A percentile compares a stretch with the other conserved stretches of the same genome.
phyloP scores from a whole-genome alignment of 306 rosid genomes.

The Fagus crenata region DNA sequence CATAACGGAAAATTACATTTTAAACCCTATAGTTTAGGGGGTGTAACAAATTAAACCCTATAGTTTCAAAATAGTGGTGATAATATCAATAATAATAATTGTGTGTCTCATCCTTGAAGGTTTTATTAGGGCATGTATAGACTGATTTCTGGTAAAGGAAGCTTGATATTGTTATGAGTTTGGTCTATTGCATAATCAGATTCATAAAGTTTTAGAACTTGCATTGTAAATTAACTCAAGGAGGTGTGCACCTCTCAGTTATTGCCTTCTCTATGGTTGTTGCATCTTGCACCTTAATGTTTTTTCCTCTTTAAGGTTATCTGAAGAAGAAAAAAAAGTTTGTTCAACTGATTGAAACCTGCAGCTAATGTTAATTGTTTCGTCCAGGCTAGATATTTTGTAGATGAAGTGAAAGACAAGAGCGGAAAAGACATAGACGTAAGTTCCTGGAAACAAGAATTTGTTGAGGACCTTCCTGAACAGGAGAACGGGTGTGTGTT shows the following conservation, averaged over 20 bases:
- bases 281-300: neutral
- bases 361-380: constrained; percentile 36
- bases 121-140: neutral
- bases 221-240: neutral
- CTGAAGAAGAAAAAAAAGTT: neutral
- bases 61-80: no score
- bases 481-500: constrained; percentile 84
- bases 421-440: constrained; percentile 68
- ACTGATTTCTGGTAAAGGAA: neutral
- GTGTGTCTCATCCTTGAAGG: neutral
- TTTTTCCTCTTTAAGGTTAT: neutral
- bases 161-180: neutral
- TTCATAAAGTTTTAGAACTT: neutral
- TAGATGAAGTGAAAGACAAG: constrained; percentile 92
- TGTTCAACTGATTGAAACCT: neutral
- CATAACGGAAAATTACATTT: neutral
- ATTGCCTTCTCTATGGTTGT: neutral
- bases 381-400: constrained; percentile 73
- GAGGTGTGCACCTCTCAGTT: neutral
- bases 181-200: neutral
- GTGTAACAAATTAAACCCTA: no score
- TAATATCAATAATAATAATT: no score
- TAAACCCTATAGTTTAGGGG: no score
- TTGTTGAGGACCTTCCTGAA: constrained; percentile 84
- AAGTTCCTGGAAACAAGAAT: constrained; percentile 81